These are phyloP conservation scores for Allium sativum DNA, from an alignment of 106 monocot species.

Conservation along the genomic window DNA sequence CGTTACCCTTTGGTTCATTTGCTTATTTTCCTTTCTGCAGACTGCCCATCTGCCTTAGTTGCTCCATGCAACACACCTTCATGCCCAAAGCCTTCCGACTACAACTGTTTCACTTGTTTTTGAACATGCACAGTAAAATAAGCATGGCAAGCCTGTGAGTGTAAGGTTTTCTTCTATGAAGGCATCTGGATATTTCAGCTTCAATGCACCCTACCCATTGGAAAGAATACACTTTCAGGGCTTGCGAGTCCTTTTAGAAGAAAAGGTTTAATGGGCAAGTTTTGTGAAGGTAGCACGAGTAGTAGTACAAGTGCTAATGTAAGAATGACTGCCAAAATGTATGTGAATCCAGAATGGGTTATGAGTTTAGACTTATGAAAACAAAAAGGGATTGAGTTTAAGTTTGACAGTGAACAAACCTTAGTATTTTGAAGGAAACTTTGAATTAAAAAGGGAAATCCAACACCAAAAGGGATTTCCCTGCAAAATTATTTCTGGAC, in stretches of 20 bases:
- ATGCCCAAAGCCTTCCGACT: constrained; percentile 28
- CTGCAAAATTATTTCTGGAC: constrained; percentile 31
- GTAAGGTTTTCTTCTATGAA: constrained; percentile 28
- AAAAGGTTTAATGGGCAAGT: constrained; percentile 4
- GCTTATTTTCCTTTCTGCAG: no score
- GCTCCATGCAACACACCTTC: no score
- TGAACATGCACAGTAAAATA: constrained; percentile 20
- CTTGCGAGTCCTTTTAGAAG: neutral
- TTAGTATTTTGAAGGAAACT: constrained; percentile 25
- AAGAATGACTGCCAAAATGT: constrained; percentile 6
- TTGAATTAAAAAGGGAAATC: constrained; percentile 5
- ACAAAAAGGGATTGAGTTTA: neutral
- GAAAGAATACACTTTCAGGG: constrained; percentile 36
- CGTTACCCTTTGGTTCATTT: no score
- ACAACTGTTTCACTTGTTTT: constrained; percentile 39
- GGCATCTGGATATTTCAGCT: constrained; percentile 24
- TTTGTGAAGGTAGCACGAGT: constrained; percentile 10
- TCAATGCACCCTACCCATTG: constrained; percentile 26
- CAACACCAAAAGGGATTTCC: constrained; percentile 25
- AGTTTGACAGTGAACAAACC: constrained; percentile 21
- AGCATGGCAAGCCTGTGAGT: constrained; percentile 29
- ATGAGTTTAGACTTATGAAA: neutral
- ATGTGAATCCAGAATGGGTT: neutral
- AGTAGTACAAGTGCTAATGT: constrained; percentile 11
- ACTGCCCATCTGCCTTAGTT: no score